These are phyloP conservation scores for Protomyces macrosporus DNA, from an alignment of 1,139 yeast species.

Conservation along the genomic window DNA sequence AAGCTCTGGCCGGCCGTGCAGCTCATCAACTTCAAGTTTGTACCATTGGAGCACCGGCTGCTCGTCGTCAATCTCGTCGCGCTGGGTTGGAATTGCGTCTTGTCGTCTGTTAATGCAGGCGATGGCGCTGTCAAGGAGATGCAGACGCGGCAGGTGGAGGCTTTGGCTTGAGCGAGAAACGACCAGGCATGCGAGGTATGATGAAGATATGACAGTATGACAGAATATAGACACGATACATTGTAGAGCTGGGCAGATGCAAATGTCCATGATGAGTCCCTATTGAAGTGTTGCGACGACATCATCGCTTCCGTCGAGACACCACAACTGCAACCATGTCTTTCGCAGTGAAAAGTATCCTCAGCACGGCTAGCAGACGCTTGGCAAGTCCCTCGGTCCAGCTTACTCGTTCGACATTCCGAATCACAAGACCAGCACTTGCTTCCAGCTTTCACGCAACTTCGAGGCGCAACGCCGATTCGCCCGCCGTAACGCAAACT, in stretches of 20 bases:
- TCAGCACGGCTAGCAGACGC: too few relatives aligned
- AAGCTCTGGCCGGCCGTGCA: conserved; percentile 83
- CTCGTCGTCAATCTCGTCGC: conserved; percentile 66
- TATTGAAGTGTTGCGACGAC: too few relatives aligned
- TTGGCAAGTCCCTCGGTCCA: too few relatives aligned
- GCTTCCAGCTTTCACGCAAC: neutral
- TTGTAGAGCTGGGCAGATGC: too few relatives aligned
- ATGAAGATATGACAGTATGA: too few relatives aligned
- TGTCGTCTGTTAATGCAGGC: conserved; percentile 51
- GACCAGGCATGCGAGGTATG: too few relatives aligned
- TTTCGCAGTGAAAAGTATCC: too few relatives aligned
- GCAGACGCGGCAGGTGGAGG: conserved; percentile 27
- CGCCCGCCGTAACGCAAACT: conserved; percentile 2
- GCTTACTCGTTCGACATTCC: too few relatives aligned
- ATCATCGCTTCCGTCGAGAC: too few relatives aligned
- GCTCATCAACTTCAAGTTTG: conserved; percentile 54
- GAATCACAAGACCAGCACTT: neutral
- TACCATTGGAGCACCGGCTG: conserved; percentile 43
- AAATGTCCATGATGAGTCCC: too few relatives aligned
- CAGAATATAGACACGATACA: too few relatives aligned
- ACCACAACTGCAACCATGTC: too few relatives aligned
- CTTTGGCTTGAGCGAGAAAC: neutral
- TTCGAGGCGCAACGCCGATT: neutral
- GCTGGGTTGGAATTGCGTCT: conserved; percentile 78
- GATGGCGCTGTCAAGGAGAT: conserved; percentile 9